Evolutionary conservation across 306 rosid genomes (phyloP).

Genomic region (Lathyrus aphaca): DNA sequence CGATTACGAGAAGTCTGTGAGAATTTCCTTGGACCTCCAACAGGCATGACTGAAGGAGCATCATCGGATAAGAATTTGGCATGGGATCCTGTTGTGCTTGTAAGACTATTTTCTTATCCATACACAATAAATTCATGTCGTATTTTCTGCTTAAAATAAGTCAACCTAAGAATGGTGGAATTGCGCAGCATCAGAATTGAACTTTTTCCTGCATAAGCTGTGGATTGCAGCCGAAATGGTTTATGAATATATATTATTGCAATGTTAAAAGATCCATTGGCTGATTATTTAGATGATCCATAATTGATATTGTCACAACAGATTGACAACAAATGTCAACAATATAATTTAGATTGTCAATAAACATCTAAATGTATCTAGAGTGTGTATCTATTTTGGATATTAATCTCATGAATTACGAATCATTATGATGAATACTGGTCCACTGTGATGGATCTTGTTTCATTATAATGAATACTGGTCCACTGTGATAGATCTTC

Average conservation of each 20-base stretch:
- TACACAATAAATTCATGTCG: background rate
- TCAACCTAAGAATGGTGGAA: background rate
- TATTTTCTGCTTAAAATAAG: background rate
- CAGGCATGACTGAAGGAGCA: slow-evolving; percentile 80
- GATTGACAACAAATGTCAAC: too few relatives aligned
- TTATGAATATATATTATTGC: slow-evolving; percentile 9
- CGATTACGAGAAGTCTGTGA: slow-evolving; percentile 95
- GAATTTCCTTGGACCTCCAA: slow-evolving; percentile 96
- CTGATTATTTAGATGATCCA: slow-evolving; percentile 4
- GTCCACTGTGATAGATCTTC: too few relatives aligned
- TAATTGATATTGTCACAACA: too few relatives aligned
- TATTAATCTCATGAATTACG: too few relatives aligned
- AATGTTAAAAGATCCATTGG: background rate
- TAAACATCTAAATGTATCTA: too few relatives aligned
- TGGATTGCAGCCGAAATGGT: background rate
- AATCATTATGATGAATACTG: too few relatives aligned
- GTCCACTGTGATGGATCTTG: too few relatives aligned
- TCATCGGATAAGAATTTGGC: slow-evolving; percentile 65
- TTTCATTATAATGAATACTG: too few relatives aligned
- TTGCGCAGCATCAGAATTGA: background rate
- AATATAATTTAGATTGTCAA: too few relatives aligned
- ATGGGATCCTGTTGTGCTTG: slow-evolving; percentile 97
- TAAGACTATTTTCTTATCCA: slow-evolving; percentile 47
- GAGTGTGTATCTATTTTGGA: too few relatives aligned
- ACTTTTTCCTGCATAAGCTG: background rate